Base-by-base conservation (phyloP, 1,284 basidiomycete species). In the Vanrija sp. region DNA sequence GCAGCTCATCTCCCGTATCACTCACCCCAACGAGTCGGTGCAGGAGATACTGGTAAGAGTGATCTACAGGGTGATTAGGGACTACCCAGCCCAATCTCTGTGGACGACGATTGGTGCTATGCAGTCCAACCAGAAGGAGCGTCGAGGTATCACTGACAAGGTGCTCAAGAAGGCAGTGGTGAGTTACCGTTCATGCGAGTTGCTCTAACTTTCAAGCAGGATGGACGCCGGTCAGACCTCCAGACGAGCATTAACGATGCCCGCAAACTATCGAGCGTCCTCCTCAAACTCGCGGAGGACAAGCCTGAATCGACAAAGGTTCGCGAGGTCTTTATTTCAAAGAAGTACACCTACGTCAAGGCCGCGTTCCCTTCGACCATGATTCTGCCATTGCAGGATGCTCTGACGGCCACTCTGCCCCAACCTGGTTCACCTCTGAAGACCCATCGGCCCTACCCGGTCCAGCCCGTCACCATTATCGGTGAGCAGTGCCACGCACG, bases 1-100 rank as follows among this genome's bases (percentile, higher is more conserved):
- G 7, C 96, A 98, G 79, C 89, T 98, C 55, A 90, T 96, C 10
- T 98, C 96, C 23, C 85, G 96, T 9, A 88, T 99, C 38, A 88
- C 87, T 18, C 91, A 98, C 66, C 78, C 77, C 16, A 88, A 91
- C 66, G 67, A 78, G n/a, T 80, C 80, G 1, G 87, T 94, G 2
- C 88, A 84, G 69, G 73, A 73, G 0, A 77, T 86, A 15, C 78
- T 99, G 16, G 80, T 84, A 2, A 79, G 77, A 54, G 83, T 98
- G 40, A 91, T 98, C 60, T 76, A 80, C 10, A 79, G 75, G 18
- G 89, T 98, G 40, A 81, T 98, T 14, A 76, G 81, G 51, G 84
- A 86, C 52, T 95, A 93, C 71, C 94, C 96, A 5, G 86, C 88
- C 48, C 96, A 99, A 77, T 86, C 89, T 0, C 80, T 98, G 43